These are phyloP conservation scores for Graphilbum ipis-grandicollis DNA, from an alignment of 2,329 filamentous ascomycete genomes.

Conservation along the genomic window DNA sequence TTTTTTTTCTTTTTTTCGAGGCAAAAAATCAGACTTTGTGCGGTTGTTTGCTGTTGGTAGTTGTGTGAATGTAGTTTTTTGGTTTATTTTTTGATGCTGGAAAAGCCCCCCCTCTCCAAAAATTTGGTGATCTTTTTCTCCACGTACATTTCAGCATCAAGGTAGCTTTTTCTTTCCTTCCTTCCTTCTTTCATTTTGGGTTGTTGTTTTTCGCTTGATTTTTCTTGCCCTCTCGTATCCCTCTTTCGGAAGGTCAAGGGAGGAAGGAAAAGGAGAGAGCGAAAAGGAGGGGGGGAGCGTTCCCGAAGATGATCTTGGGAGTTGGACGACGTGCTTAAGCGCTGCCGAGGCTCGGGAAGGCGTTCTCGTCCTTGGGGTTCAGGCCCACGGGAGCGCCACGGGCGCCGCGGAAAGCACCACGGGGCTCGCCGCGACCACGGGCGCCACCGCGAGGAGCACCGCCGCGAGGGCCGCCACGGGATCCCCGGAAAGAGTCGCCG, in stretches of 20 bases:
- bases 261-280: not conserved
- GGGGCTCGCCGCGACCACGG: conserved; percentile 19
- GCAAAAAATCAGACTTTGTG: not conserved
- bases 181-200: no score
- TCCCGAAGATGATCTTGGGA: no score
- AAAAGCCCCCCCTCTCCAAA: no score
- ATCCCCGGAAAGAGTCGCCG: conserved; percentile 22
- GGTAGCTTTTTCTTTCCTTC: no score
- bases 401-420: conserved; percentile 20
- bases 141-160: no score
- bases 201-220: not conserved
- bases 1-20: not conserved
- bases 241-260: not conserved
- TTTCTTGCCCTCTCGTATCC: no score
- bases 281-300: not conserved
- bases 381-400: conserved; percentile 25
- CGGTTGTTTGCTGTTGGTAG: not conserved
- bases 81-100: not conserved
- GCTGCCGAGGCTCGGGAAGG: conserved; percentile 44
- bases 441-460: conserved; percentile 27
- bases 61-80: not conserved
- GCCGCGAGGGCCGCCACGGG: conserved; percentile 27
- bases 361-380: conserved; percentile 39
- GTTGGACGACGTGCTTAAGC: conserved; percentile 4
- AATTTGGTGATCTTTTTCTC: no score